Evolutionary conservation across 179 eudicot species (phyloP), one percentile per base, ranked within the genome.

Genomic region (Sideroxylon spinosum): DNA sequence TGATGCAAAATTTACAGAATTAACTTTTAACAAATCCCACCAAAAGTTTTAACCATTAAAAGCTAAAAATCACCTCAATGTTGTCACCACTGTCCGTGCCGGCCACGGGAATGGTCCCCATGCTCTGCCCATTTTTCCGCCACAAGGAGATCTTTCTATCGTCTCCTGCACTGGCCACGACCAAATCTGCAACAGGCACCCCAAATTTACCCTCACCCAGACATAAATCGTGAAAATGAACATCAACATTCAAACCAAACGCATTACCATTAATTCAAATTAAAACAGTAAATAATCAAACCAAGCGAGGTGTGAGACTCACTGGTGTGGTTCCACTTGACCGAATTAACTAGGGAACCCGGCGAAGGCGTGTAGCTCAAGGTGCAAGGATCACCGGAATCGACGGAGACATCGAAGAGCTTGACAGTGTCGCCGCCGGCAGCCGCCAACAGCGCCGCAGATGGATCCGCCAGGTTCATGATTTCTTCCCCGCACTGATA

Each of bases 151-250:
- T 90, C 88, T 84, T 91, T 77, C 88, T 87, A 78, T 94, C 97
- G 16, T 94, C 96, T 28, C 98, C 98, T 6, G 93, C 98, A 82
- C 97, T 94, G 29, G 98, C 97, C 86, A 94, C 89, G 66, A 94
- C 98, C 91, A 94, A 89, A 91, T 94, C 98, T 94, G 79, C 72
- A 79, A 73, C 71, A 37, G 44, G 44, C 44, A 37, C 44, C 44
- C 44, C 44, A 37, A 37, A 37, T 37, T 37, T 37, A 37, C 44
- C 44, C 3, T 37, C 44, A 81, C 37, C 25, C n/a, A 63, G 26
- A 76, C 13, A 76, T 3, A 29, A 76, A 13, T 28, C 53, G n/a
- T 19, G 4, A 46, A 57, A 25, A 75, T 29, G 4, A 71, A 14
- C 9, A 46, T n/a, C 22, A 0, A 37, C 44, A 37, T 37, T 6